phyloP scores from a whole-genome alignment of 768 basidiomycete species.

The Trametes sanguinea region DNA sequence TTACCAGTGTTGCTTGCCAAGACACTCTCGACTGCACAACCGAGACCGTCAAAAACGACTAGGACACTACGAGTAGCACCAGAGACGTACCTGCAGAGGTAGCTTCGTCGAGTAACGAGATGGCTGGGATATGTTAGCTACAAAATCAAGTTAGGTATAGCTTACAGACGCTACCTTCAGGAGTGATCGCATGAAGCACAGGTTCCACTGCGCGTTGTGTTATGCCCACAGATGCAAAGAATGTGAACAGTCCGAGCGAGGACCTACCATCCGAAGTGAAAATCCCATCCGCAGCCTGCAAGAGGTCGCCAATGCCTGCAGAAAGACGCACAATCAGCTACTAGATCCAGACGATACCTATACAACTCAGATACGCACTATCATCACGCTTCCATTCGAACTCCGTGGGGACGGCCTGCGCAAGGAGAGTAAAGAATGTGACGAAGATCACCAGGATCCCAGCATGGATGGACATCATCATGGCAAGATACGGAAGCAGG shows the following conservation, averaged over 20 bases:
- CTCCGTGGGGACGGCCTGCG: slow-evolving; percentile 6
- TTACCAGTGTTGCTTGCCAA: slow-evolving; percentile 2
- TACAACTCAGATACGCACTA: neutral
- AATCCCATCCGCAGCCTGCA: neutral
- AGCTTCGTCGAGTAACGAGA: slow-evolving; percentile 8
- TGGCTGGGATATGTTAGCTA: neutral
- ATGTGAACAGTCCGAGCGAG: no score
- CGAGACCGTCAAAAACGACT: no score
- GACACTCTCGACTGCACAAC: neutral
- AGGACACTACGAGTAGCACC: no score
- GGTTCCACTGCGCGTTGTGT: neutral
- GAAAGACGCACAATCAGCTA: neutral
- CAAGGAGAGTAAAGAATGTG: neutral
- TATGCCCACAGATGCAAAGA: neutral
- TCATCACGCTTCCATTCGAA: slow-evolving; percentile 10
- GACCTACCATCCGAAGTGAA: slow-evolving; percentile 6
- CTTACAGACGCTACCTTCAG: neutral
- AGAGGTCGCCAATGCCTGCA: slow-evolving; percentile 1
- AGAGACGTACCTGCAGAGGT: neutral
- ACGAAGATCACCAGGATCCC: slow-evolving; percentile 7
- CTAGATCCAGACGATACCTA: neutral
- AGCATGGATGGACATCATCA: slow-evolving; percentile 11
- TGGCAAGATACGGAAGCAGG: neutral
- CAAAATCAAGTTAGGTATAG: no score
- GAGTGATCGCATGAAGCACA: neutral